Base-by-base conservation (phyloP, 345 rosid genomes). In the Arabidopsis arenosa region DNA sequence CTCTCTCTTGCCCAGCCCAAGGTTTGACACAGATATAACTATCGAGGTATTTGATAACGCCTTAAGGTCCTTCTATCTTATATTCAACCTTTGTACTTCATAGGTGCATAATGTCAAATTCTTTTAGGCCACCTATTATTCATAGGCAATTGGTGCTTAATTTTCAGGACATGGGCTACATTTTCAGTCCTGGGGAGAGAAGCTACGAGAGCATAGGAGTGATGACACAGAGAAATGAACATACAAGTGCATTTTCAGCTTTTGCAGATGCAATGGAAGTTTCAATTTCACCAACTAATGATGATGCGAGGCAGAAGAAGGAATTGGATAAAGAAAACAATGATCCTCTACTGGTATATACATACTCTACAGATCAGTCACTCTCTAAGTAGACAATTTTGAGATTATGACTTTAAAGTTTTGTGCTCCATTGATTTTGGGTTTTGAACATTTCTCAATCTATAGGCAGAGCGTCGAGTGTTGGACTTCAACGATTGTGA, bases 401-500 rank as follows among this genome's bases (percentile, higher is more conserved):
- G 73, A 32, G 44, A 48, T 45, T 12, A 57, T 32, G 64, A 18
- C 30, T 18, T 11, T 23, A 7, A 23, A 23, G 49, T 41, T 41
- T 53, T 28, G 12, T 30, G 26, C 21, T 30, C 18, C 6, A 17
- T 37, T 47, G 41, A 62, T 26, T 37, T 36, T 56, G 45, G 26
- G 30, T 21, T 48, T 11, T 56, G 30, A 47, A 59, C 45, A 66
- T 51, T 51, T 51, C 56, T 37, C 4, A 54, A 26, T 52, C 7
- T 61, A 54, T 45, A 79, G 99, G 80, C 75, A 14, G 98, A 95
- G 79, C 78, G 98, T 28, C 92, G 99, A 2, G 70, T 75, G 39
- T 90, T 96, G 5, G 98, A 96, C 84, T 96, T 96, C 80, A 93
- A 89, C 37, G 99, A 96, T 69, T 96, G 98, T 45, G 97, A 79